Conservation (phyloP, 768 basidiomycete species). For the Dacryopinax spathularia region DNA sequence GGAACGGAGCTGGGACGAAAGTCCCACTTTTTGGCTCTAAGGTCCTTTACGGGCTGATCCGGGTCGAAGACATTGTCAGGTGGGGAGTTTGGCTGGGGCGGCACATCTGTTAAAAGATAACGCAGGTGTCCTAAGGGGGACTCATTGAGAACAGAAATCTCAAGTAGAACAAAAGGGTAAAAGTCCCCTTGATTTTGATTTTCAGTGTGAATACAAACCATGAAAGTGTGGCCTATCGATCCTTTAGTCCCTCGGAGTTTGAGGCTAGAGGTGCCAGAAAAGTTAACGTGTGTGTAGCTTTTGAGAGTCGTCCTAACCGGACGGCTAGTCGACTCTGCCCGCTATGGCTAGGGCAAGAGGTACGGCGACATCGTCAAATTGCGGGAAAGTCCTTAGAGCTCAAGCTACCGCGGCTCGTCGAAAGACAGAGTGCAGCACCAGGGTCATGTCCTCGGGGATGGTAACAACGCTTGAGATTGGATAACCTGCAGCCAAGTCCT, state of each 20-base stretch:
- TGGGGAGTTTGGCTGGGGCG: conserved; percentile 72
- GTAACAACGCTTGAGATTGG: no score
- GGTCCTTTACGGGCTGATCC: conserved; percentile 52
- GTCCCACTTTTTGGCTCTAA: conserved; percentile 58
- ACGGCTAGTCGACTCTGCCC: no score
- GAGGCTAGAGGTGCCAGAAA: conserved; percentile 71
- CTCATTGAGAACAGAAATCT: conserved; percentile 71
- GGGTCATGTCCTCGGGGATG: no score
- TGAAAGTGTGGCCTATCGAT: conserved; percentile 75
- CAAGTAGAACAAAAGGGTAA: conserved; percentile 68
- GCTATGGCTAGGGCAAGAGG: no score
- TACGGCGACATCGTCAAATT: no score
- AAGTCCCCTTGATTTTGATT: conserved; percentile 70
- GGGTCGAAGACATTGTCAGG: conserved; percentile 65
- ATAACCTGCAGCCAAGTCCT: no score
- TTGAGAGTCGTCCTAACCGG: no score
- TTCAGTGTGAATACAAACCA: conserved; percentile 70
- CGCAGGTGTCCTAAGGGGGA: conserved; percentile 67
- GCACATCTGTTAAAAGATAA: conserved; percentile 71
- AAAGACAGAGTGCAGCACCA: no score
- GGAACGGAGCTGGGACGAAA: conserved; percentile 57
- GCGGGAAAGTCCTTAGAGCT: no score
- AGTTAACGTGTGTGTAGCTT: conserved; percentile 32
- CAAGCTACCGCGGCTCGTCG: no score
- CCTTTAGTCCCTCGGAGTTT: conserved; percentile 67